These are phyloP conservation scores for Colletotrichum godetiae DNA, from an alignment of 2,329 filamentous ascomycete species.

Conservation along the genomic window DNA sequence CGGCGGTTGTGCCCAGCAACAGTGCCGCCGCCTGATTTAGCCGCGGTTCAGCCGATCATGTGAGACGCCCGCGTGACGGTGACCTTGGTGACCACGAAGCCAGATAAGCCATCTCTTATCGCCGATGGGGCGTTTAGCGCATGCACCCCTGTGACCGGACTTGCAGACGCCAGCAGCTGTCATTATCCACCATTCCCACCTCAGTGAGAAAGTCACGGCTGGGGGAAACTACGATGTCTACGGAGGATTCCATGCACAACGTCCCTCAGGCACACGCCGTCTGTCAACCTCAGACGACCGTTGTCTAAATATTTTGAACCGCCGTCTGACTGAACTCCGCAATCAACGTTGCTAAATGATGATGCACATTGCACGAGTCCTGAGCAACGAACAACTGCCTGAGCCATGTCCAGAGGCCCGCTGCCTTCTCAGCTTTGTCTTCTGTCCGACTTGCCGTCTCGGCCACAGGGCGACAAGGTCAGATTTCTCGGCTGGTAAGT, in stretches of 20 bases:
- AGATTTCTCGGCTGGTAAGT: slow-evolving; percentile 89
- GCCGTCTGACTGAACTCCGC: too few species aligned
- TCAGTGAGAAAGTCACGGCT: too few species aligned
- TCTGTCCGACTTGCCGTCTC: slow-evolving; percentile 67
- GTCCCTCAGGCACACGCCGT: not conserved
- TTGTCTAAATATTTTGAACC: not conserved
- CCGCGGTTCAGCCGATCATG: slow-evolving; percentile 31
- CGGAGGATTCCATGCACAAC: too few species aligned
- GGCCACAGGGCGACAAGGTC: slow-evolving; percentile 77
- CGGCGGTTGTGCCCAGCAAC: slow-evolving; percentile 31
- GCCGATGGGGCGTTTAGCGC: too few species aligned
- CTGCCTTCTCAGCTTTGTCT: slow-evolving; percentile 74
- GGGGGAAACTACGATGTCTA: too few species aligned
- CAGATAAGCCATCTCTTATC: slow-evolving; percentile 9
- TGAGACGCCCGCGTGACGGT: slow-evolving; percentile 26
- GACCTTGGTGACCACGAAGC: not conserved
- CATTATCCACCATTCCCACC: too few species aligned
- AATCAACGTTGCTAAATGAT: not conserved
- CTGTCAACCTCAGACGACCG: not conserved
- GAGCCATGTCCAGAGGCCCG: slow-evolving; percentile 66
- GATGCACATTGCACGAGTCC: not conserved
- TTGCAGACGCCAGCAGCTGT: not conserved
- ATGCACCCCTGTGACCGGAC: not conserved
- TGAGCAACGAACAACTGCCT: not conserved
- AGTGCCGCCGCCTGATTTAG: slow-evolving; percentile 2